Conservation (phyloP, 1,284 basidiomycete species). For the Ceratorhiza oryzae-sativae region DNA sequence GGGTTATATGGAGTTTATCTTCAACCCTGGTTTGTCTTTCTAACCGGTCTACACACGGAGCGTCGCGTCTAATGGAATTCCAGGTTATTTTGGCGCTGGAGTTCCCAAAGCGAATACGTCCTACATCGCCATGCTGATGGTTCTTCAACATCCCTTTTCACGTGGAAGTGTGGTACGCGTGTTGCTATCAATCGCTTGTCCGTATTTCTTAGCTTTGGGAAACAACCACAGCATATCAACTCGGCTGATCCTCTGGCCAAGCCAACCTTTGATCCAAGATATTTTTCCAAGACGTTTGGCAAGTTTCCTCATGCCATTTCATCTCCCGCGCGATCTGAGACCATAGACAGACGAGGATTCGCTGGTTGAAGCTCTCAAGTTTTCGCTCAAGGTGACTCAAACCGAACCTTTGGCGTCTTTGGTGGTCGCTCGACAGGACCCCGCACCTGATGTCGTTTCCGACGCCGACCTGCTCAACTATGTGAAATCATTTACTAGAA, state of each 20-base stretch:
- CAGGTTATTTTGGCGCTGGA: conserved; percentile 37
- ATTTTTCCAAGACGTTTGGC: conserved; percentile 25
- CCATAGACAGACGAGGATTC: conserved; percentile 47
- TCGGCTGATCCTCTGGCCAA: conserved; percentile 16
- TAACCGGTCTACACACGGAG: neutral
- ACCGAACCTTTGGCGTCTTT: conserved; percentile 32
- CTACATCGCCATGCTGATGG: conserved; percentile 49
- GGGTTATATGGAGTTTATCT: conserved; percentile 46
- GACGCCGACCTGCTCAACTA: conserved; percentile 31
- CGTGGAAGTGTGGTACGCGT: conserved; percentile 26
- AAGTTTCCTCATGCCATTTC: neutral
- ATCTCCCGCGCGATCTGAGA: neutral
- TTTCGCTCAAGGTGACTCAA: conserved; percentile 45
- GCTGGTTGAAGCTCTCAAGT: conserved; percentile 50
- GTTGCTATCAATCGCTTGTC: too few species aligned
- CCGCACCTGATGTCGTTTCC: conserved; percentile 15
- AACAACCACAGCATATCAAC: conserved; percentile 17
- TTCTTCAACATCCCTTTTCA: conserved; percentile 52
- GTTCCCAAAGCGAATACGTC: conserved; percentile 45
- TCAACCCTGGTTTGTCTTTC: conserved; percentile 18
- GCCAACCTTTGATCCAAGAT: conserved; percentile 5
- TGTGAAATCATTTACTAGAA: conserved; percentile 10
- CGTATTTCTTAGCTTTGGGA: too few species aligned
- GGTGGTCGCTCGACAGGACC: conserved; percentile 38
- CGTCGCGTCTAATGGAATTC: too few species aligned